These are phyloP conservation scores for Neoboletus subvelutipes DNA, from an alignment of 768 basidiomycete genomes.

Conservation along the genomic window DNA sequence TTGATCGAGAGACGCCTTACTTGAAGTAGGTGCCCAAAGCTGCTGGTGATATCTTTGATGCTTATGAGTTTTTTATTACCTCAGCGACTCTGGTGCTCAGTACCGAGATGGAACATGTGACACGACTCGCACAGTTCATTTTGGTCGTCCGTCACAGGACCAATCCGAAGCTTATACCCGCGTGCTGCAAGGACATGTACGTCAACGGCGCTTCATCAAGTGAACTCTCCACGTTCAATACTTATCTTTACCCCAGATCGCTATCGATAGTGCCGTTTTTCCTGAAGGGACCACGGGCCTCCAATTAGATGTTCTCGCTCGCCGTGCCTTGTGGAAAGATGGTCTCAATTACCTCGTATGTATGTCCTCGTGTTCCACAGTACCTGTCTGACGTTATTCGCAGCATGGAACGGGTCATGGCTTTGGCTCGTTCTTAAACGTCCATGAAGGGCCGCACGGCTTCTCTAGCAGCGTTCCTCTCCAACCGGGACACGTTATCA, in stretches of 20 bases:
- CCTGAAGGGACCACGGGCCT: conserved; percentile 85
- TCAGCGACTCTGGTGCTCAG: conserved; percentile 89
- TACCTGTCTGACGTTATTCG: conserved; percentile 18
- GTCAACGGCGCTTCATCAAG: conserved; percentile 35
- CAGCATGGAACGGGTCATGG: conserved; percentile 94
- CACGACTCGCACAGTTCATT: conserved; percentile 79
- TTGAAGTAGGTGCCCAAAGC: conserved; percentile 63
- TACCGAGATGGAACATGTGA: conserved; percentile 90
- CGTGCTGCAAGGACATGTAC: conserved; percentile 93
- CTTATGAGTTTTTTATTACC: conserved; percentile 15
- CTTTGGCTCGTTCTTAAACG: conserved; percentile 82
- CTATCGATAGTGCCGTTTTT: conserved; percentile 87
- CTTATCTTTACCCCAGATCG: conserved; percentile 56
- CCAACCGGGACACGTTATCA: conserved; percentile 84
- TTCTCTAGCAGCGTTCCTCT: conserved; percentile 71
- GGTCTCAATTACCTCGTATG: conserved; percentile 76
- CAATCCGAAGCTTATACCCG: conserved; percentile 91
- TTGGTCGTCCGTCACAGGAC: conserved; percentile 83
- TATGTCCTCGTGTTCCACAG: conserved; percentile 15
- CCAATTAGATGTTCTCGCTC: conserved; percentile 86
- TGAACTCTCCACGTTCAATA: conserved; percentile 12
- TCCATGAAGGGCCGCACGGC: conserved; percentile 82
- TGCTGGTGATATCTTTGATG: conserved; percentile 13
- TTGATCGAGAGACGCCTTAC: conserved; percentile 80
- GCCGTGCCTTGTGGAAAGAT: conserved; percentile 84